A percentile compares a stretch with the other conserved stretches of the same genome.
These are phyloP conservation scores for Neurospora sublineolata DNA, from an alignment of 495 filamentous ascomycete genomes.

Conservation along the genomic window DNA sequence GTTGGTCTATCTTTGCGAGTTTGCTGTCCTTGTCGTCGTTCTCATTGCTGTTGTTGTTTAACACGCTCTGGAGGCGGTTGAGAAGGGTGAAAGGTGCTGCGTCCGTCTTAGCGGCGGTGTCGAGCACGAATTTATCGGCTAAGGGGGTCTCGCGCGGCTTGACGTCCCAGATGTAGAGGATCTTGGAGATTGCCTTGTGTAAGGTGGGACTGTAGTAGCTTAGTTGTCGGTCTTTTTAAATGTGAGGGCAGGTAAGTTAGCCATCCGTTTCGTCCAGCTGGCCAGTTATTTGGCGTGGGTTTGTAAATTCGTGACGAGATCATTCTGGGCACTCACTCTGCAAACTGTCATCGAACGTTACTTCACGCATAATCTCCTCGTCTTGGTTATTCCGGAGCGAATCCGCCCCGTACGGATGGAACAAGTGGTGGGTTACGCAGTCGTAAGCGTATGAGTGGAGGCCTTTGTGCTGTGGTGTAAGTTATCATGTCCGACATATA, in stretches of 20 bases:
- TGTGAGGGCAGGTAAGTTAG: background rate
- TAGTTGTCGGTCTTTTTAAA: constrained; percentile 28
- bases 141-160: constrained; percentile 36
- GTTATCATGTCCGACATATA: background rate
- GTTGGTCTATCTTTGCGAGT: constrained; percentile 14
- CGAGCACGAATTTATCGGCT: constrained; percentile 32
- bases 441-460: constrained; percentile 55
- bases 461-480: constrained; percentile 2
- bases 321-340: constrained; percentile 35
- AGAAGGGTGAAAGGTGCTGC: constrained; percentile 33
- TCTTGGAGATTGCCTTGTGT: constrained; percentile 25
- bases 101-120: constrained; percentile 22
- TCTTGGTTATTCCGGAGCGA: constrained; percentile 41
- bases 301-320: background rate
- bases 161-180: constrained; percentile 27
- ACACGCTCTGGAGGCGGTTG: constrained; percentile 26
- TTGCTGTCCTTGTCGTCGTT: constrained; percentile 5
- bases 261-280: too few species aligned
- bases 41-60: background rate
- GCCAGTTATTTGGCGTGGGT: background rate
- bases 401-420: constrained; percentile 48
- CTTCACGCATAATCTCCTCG: constrained; percentile 51
- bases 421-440: constrained; percentile 53
- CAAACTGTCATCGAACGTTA: constrained; percentile 53
- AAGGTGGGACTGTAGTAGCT: constrained; percentile 29